Base-by-base conservation (phyloP, 768 basidiomycete genomes). In the Jaapia argillacea region DNA sequence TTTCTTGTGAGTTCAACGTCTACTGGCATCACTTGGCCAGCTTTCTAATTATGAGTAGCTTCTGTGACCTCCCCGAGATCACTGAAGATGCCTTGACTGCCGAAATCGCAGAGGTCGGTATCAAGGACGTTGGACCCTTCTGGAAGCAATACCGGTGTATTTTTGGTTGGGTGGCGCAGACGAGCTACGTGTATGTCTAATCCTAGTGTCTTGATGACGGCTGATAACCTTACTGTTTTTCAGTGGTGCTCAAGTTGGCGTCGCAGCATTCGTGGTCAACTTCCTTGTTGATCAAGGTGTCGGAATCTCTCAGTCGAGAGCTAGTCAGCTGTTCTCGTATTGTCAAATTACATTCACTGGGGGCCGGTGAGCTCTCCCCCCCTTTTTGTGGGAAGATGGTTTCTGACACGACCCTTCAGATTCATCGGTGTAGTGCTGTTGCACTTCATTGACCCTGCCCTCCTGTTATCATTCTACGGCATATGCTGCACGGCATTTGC, bases 121-220 rank as follows among this genome's bases (percentile, higher is more conserved):
- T 66, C 10, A 55, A 56, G 4, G 67, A 71, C 28, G 58, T 64
- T 16, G 71, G 75, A 42, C 63, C 84, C 3, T 84, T 87, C 61
- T 71, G 70, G 66, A 79, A 70, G 59, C 83, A 86, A 51, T 79
- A 74, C 51, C 72, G 75, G 43, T 81, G 81, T 48, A 65, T 85
- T 40, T 78, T 83, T 54, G 84, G 84, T 24, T 83, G 74, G 51
- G 70, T 84, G 43, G 81, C 81, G 16, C 85, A 87, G 57, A 85
- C 77, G 35, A 62, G 69, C 33, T 82, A 81, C 51, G 68, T 74
- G 71, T 80, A 61, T 41, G 76, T 61, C 40, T 18, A 27, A 41
- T 27, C 23, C 45, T 24, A 4, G 13, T 35, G 10, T 21, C 4
- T 23, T 31, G 25, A 13, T 18, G 36, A 27, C 21, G 24, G 27